These are phyloP conservation scores for Calonectria multiphialidica DNA, from an alignment of 2,329 filamentous ascomycete genomes.

Conservation along the genomic window DNA sequence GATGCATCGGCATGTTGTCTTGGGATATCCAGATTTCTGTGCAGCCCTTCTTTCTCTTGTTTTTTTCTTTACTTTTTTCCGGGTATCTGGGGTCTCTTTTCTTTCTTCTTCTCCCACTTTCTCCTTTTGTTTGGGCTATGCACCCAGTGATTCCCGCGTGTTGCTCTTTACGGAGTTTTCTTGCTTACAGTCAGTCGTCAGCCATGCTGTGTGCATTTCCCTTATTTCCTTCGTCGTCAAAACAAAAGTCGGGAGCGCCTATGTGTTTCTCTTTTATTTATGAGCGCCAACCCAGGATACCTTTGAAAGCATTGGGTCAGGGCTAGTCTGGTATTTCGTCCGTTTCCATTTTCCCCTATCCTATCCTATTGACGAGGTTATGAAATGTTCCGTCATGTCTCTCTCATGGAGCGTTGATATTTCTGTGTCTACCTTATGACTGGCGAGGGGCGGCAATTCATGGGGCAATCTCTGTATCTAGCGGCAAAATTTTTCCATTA, in stretches of 20 bases:
- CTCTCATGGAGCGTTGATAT: slow-evolving; percentile 41
- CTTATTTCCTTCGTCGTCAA: slow-evolving; percentile 30
- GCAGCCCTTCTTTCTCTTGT: slow-evolving; percentile 33
- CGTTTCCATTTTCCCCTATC: slow-evolving; percentile 33
- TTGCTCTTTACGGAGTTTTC: slow-evolving; percentile 42
- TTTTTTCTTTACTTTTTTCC: slow-evolving; percentile 39
- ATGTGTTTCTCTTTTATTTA: slow-evolving; percentile 42
- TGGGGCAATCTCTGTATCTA: slow-evolving; percentile 44
- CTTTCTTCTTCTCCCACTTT: slow-evolving; percentile 35
- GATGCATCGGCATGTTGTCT: slow-evolving; percentile 37
- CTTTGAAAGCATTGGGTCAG: slow-evolving; percentile 42
- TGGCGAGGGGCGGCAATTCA: slow-evolving; percentile 37
- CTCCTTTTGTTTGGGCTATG: slow-evolving; percentile 37
- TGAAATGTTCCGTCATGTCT: slow-evolving; percentile 41
- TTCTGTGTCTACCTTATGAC: slow-evolving; percentile 40
- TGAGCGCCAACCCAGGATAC: slow-evolving; percentile 46
- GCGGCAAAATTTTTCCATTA: slow-evolving; percentile 36
- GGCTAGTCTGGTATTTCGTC: slow-evolving; percentile 41
- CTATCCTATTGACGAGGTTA: slow-evolving; percentile 39
- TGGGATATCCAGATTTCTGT: slow-evolving; percentile 37
- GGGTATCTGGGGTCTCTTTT: slow-evolving; percentile 35
- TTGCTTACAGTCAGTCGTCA: slow-evolving; percentile 40
- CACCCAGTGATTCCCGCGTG: slow-evolving; percentile 40
- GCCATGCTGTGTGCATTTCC: slow-evolving; percentile 38
- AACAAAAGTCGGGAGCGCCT: slow-evolving; percentile 43